These are phyloP conservation scores for Hyphodiscus hymeniophilus DNA, from an alignment of 495 filamentous ascomycete species.

Conservation along the genomic window DNA sequence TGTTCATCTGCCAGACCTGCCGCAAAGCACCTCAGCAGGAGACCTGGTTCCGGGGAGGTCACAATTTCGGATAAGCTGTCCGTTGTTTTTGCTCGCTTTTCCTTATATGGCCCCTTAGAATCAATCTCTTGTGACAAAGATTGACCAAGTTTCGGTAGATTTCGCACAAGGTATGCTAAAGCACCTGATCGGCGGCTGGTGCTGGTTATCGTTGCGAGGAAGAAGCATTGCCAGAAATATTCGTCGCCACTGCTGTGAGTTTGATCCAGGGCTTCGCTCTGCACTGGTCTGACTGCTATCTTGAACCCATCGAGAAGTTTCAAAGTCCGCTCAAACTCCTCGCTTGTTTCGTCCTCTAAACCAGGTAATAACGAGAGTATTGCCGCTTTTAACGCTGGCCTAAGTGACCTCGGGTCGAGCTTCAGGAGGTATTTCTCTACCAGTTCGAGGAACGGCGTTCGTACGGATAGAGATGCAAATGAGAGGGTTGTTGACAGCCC, in stretches of 20 bases:
- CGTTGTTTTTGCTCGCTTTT: conserved; percentile 12
- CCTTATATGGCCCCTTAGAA: conserved; percentile 14
- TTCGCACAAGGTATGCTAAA: conserved; percentile 72
- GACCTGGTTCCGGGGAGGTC: conserved; percentile 83
- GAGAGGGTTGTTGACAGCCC: conserved; percentile 81
- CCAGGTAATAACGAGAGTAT: conserved; percentile 81
- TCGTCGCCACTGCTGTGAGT: conserved; percentile 58
- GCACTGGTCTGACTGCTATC: conserved; percentile 45
- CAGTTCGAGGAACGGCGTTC: conserved; percentile 73
- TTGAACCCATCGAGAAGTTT: conserved; percentile 72
- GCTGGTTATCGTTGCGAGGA: conserved; percentile 86
- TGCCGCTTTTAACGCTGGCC: conserved; percentile 83
- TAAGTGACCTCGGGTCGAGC: conserved; percentile 58
- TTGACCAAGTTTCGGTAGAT: conserved; percentile 63
- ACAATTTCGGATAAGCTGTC: conserved; percentile 58
- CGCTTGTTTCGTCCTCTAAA: conserved; percentile 89
- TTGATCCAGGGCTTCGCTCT: conserved; percentile 32
- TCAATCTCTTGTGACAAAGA: conserved; percentile 7
- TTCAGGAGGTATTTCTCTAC: conserved; percentile 72
- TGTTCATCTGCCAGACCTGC: conserved; percentile 86
- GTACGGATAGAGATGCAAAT: conserved; percentile 85
- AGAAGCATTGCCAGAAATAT: conserved; percentile 98
- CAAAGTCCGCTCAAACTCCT: conserved; percentile 89
- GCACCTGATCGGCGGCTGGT: conserved; percentile 75
- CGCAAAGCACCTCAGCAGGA: conserved; percentile 84